Base-by-base conservation (phyloP, 2,329 filamentous ascomycete genomes). In the Verticillium longisporum region DNA sequence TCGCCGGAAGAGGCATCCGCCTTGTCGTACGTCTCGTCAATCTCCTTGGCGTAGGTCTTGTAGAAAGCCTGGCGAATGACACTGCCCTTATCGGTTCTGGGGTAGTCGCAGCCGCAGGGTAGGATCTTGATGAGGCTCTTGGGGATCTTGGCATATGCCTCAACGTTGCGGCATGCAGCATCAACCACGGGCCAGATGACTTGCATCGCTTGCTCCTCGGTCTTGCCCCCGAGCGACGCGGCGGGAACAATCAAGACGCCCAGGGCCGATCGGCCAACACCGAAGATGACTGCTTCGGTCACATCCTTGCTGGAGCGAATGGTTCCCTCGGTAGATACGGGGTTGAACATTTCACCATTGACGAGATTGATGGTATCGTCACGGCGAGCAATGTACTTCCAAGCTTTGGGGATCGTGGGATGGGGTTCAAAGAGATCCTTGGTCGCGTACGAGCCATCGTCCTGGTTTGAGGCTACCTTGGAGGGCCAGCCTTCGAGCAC, bases 261-360 rank as follows among this genome's bases (percentile, higher is more conserved):
- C 2, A 85, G 80, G 58, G 81, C 84, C 1, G 82, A 77, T 59
- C 72, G 73, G 0, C 80, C 81, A 18, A 80, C 80, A 0, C 87
- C 87, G 66, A 89, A 88, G 11, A 89, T 78, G 26, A 89, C 71
- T 0, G 81, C 81, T 61, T 88, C 85, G 2, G 74, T 69, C 0
- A 88, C 65, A 1, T 80, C 33, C 1, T 70, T 65, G 11, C 69
- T 69, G 0, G 77, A 78, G 1, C 78, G 70, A 4, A 89, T 78
- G 0, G 75, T 77, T 2, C 78, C 80, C 69, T 90, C 87, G 3
- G 89, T 69, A 0, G 83, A 82, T 1, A 82, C 80, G 1, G 87
- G 86, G 65, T 89, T 85, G 62, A 89, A 88, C 65, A 89, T 90
- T 74, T 89, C 88, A 2, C 87, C 87, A 6, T 86, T 89, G 10